Evolutionary conservation across 139 green algal species (phyloP).

Genomic region (Chlamydomonas sp.): DNA sequence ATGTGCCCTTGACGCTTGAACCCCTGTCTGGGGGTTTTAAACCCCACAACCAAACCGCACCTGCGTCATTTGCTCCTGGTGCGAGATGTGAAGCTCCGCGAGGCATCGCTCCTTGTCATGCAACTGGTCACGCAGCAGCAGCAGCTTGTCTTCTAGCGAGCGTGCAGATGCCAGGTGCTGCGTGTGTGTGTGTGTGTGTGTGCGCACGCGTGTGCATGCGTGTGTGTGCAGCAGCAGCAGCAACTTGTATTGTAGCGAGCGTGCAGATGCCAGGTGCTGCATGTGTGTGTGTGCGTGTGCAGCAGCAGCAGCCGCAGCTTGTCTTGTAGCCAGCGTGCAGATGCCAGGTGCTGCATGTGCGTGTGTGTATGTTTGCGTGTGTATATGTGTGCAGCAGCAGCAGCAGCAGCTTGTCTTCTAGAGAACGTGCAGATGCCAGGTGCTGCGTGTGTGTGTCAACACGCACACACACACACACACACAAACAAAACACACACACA

Average conservation of each 20-base stretch:
- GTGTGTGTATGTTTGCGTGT: no score
- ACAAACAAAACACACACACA: no score
- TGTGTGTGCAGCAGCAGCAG: background rate
- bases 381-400: no score
- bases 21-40: no score
- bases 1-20: no score
- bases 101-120: conserved; percentile 22
- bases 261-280: background rate
- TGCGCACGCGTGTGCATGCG: background rate
- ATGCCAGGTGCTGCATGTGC: no score
- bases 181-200: background rate
- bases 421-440: background rate
- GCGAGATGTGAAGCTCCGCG: conserved; percentile 19
- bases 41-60: no score
- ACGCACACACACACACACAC: no score
- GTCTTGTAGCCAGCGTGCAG: no score
- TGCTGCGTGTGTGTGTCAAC: conserved; percentile 4
- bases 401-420: conserved; percentile 11
- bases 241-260: background rate
- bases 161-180: conserved; percentile 5
- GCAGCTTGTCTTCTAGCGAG: conserved; percentile 14
- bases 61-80: conserved; percentile 22
- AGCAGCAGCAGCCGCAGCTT: no score
- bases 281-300: background rate
- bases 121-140: conserved; percentile 14